Evolutionary conservation across 177 flowering plant species (phyloP), one percentile per base, ranked within the genome.

Genomic region (Vitis hybrid): DNA sequence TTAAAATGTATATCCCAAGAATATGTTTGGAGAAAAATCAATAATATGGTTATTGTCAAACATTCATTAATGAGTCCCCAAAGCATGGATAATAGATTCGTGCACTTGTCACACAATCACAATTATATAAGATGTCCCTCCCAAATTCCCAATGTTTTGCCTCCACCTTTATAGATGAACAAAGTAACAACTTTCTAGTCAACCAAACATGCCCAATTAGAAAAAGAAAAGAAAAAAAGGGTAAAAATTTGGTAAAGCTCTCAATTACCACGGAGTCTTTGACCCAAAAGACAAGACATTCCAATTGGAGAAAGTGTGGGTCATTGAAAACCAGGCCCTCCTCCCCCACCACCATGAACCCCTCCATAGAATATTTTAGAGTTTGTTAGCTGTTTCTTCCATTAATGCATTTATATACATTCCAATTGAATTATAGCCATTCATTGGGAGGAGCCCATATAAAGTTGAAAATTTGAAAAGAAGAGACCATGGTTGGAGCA

Each of bases 111-210:
- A 41, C 46, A 41, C 46, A 41, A 41, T 0, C 46, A 41, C 46
- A 41, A 5, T 41, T 41, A 7, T 41, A 41, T 41, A 41, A 41
- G 7, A 41, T 41, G 46, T 41, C 46, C 9, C 46, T 41, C 46
- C 46, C 46, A 41, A 27, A 27, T 27, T 27, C 30, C 30, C 30
- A 27, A 27, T 27, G 30, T 27, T 27, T 27, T 17, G n/a, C 17
- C 18, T 1, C 27, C 32, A 59, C 68, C 77, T 69, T 74, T 74
- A n/a, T 62, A 48, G 66, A 21, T 54, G 20, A 46, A 73, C 78
- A 61, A 71, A 70, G 74, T 75, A 70, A 75, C 73, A 32, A 13
- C 32, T 48, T 41, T 60, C 46, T 27, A 41, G n/a, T 64, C 67
- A 73, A 63, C 48, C 30, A 61, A 67, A 58, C 53, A 11, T 6